Conservation (phyloP, 2,329 filamentous ascomycete genomes). For the Raffaelea albimanens region DNA sequence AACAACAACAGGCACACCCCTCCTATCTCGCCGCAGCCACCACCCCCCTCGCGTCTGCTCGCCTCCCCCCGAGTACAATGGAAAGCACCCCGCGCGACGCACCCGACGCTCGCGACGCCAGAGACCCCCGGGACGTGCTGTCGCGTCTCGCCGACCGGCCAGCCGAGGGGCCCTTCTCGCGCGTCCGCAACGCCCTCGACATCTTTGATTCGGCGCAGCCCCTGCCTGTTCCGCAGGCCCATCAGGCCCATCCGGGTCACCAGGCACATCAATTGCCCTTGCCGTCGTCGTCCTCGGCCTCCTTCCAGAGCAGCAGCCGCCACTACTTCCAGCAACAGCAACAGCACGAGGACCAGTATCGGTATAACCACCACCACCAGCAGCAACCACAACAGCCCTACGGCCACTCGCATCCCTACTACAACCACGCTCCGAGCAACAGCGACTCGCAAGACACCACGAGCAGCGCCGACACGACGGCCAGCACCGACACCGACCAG, state of each 20-base stretch:
- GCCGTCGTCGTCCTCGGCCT: slow-evolving; percentile 1
- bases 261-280: slow-evolving; percentile 2
- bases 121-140: slow-evolving; percentile 10
- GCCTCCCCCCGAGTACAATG: slow-evolving; percentile 12
- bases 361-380: not conserved
- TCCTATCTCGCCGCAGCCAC: too few species aligned
- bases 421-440: slow-evolving; percentile 4
- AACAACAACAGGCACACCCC: not conserved
- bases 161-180: slow-evolving; percentile 13
- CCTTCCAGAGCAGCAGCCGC: slow-evolving; percentile 9
- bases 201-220: slow-evolving; percentile 6
- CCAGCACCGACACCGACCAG: slow-evolving; percentile 27
- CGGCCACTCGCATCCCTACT: not conserved
- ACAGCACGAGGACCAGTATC: not conserved
- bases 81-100: slow-evolving; percentile 6
- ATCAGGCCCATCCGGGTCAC: slow-evolving; percentile 3
- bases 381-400: not conserved
- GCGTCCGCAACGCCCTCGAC: slow-evolving; percentile 9
- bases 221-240: slow-evolving; percentile 4
- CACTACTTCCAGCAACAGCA: slow-evolving; percentile 8
- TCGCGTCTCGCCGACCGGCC: slow-evolving; percentile 11
- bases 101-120: slow-evolving; percentile 3
- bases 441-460: slow-evolving; percentile 25
- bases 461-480: slow-evolving; percentile 23
- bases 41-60: not conserved